Evolutionary conservation across 768 basidiomycete species (phyloP).

Genomic region (Hydnum rufescens): DNA sequence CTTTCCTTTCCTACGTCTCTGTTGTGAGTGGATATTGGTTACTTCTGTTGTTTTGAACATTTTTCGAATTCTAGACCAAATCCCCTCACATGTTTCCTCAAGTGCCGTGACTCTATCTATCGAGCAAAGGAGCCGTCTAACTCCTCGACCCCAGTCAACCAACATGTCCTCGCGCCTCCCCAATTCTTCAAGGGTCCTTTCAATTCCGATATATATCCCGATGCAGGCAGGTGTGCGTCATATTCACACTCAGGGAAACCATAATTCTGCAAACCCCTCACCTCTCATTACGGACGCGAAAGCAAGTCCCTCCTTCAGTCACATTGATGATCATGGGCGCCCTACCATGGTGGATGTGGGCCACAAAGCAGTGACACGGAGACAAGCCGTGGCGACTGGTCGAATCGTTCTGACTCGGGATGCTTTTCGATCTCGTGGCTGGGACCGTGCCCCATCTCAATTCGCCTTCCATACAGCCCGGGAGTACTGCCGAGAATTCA

Average conservation of each 20-base stretch:
- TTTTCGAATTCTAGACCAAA: neutral
- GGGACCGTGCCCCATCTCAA: constrained; percentile 18
- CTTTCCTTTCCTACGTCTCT: constrained; percentile 12
- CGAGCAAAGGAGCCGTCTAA: too few species aligned
- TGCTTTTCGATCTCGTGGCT: constrained; percentile 47
- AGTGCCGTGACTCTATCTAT: too few species aligned
- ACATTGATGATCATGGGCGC: constrained; percentile 39
- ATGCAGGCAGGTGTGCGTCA: neutral
- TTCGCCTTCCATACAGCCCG: neutral
- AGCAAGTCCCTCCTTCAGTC: neutral
- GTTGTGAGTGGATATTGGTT: neutral
- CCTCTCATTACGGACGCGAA: neutral
- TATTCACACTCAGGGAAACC: neutral
- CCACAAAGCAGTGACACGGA: constrained; percentile 36
- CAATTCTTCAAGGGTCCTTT: neutral
- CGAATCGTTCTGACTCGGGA: constrained; percentile 42
- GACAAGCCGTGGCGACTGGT: constrained; percentile 58
- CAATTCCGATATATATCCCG: neutral
- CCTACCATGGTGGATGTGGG: constrained; percentile 74
- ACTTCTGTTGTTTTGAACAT: neutral
- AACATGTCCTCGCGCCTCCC: too few species aligned
- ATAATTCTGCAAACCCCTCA: neutral
- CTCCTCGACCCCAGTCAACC: too few species aligned
- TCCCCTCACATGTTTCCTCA: too few species aligned
- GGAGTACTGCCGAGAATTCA: neutral